These are phyloP conservation scores for Rhynchosporium graminicola DNA, from an alignment of 2,329 filamentous ascomycete genomes.

Conservation along the genomic window DNA sequence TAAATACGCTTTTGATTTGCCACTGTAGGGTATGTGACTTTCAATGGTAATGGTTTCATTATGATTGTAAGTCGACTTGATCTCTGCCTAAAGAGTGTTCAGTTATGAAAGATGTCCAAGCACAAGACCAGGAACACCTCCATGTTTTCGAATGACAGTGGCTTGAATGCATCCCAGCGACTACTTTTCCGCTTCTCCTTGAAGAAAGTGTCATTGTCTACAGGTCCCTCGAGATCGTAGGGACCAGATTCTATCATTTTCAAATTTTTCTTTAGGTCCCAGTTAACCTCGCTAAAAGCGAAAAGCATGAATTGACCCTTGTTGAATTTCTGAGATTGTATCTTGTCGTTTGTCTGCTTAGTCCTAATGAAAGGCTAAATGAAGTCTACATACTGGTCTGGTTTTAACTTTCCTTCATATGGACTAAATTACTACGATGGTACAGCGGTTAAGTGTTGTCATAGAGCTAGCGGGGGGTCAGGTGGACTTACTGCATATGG, in stretches of 20 bases:
- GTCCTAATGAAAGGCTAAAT: constrained; percentile 19
- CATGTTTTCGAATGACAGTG: not conserved
- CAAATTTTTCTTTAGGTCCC: constrained; percentile 1
- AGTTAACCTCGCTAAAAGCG: constrained; percentile 13
- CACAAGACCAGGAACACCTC: not conserved
- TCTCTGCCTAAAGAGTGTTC: not conserved
- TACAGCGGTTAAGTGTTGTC: too few species aligned
- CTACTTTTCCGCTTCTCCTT: not conserved
- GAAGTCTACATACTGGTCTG: constrained; percentile 8
- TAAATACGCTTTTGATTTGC: not conserved
- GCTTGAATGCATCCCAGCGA: not conserved
- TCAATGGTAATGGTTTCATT: not conserved
- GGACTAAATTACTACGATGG: constrained; percentile 17
- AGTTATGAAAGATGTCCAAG: constrained; percentile 2
- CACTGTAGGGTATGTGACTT: not conserved
- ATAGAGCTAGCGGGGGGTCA: too few species aligned
- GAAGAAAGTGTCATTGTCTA: not conserved
- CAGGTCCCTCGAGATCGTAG: not conserved
- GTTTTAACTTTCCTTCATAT: constrained; percentile 3
- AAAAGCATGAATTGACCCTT: constrained; percentile 18
- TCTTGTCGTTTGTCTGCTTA: constrained; percentile 10
- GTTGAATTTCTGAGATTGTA: not conserved
- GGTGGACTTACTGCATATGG: too few species aligned
- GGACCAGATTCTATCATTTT: constrained; percentile 10
- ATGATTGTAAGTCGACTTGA: not conserved